phyloP scores from a whole-genome alignment of 148 eudicot species.

The Euryodendron excelsum region DNA sequence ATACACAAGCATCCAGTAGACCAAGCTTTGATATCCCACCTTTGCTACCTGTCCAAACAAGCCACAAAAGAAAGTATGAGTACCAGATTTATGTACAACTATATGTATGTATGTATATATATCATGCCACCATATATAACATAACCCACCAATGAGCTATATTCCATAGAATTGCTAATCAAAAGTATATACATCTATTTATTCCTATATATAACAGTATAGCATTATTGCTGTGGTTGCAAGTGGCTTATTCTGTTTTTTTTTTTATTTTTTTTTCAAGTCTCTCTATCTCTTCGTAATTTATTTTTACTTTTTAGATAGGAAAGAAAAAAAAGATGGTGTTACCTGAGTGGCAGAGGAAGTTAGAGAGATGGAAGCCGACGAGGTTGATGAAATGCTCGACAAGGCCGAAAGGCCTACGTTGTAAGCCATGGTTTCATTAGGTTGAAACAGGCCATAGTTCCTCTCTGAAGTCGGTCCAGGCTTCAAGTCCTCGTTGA shows the following conservation, averaged over 20 bases:
- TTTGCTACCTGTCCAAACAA: slow-evolving; percentile 32
- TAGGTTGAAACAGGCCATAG: slow-evolving; percentile 19
- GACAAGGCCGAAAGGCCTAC: slow-evolving; percentile 11
- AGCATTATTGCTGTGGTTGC: too few relatives aligned
- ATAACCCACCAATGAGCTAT: too few relatives aligned
- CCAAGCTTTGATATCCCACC: slow-evolving; percentile 32
- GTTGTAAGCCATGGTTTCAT: slow-evolving; percentile 20
- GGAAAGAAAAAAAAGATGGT: background rate
- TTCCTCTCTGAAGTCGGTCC: slow-evolving; percentile 28
- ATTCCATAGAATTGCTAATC: too few relatives aligned
- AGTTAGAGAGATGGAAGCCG: background rate
- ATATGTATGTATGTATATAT: background rate
- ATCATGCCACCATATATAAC: too few relatives aligned
- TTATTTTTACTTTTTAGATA: too few relatives aligned
- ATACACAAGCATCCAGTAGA: slow-evolving; percentile 43
- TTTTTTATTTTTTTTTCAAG: too few relatives aligned
- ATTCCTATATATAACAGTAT: too few relatives aligned
- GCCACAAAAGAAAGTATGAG: background rate
- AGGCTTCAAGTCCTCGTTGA: slow-evolving; percentile 26
- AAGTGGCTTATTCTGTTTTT: too few relatives aligned
- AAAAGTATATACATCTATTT: too few relatives aligned
- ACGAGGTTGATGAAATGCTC: background rate
- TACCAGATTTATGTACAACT: background rate
- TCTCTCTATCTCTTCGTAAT: too few relatives aligned
- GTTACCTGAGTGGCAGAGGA: slow-evolving; percentile 17